Evolutionary conservation across 108 stramenopile species (phyloP).

Genomic region (Schizochytrium sp.): DNA sequence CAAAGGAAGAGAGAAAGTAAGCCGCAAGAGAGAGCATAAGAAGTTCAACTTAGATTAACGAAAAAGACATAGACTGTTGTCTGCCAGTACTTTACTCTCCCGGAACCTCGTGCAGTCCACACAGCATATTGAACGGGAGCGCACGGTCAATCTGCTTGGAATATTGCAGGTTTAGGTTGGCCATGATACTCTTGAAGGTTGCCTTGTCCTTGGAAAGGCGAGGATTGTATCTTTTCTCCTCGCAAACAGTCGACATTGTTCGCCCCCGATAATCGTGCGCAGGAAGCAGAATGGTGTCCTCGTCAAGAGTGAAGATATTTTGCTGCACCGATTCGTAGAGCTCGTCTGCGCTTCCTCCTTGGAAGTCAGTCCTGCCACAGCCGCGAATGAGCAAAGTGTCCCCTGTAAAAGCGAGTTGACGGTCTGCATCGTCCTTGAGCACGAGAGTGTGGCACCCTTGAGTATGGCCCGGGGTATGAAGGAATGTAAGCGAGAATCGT

Average conservation of each 20-base stretch:
- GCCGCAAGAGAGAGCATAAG: too few relatives aligned
- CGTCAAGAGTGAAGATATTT: constrained; percentile 68
- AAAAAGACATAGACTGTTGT: too few relatives aligned
- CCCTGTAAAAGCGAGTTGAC: constrained; percentile 63
- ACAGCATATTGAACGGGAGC: constrained; percentile 58
- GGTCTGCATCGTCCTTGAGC: constrained; percentile 50
- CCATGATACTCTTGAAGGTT: constrained; percentile 72
- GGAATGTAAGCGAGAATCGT: constrained; percentile 41
- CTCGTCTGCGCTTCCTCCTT: constrained; percentile 57
- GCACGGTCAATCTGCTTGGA: constrained; percentile 68
- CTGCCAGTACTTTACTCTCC: background rate
- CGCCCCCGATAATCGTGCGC: constrained; percentile 76
- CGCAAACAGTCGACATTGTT: constrained; percentile 53
- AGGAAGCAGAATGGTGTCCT: constrained; percentile 62
- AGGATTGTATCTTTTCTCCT: constrained; percentile 62
- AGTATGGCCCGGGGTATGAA: constrained; percentile 78
- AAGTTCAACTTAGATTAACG: too few relatives aligned
- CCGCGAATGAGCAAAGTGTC: constrained; percentile 69
- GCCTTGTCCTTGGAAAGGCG: constrained; percentile 63
- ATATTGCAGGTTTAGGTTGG: constrained; percentile 59
- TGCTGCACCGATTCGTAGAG: constrained; percentile 60
- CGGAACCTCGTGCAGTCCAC: background rate
- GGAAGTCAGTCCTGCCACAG: constrained; percentile 77
- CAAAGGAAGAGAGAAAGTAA: too few relatives aligned
- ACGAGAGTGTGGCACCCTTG: constrained; percentile 67